Evolutionary conservation across 1,139 yeast species (phyloP).

Genomic region (Blastobotrys malaysiensis): DNA sequence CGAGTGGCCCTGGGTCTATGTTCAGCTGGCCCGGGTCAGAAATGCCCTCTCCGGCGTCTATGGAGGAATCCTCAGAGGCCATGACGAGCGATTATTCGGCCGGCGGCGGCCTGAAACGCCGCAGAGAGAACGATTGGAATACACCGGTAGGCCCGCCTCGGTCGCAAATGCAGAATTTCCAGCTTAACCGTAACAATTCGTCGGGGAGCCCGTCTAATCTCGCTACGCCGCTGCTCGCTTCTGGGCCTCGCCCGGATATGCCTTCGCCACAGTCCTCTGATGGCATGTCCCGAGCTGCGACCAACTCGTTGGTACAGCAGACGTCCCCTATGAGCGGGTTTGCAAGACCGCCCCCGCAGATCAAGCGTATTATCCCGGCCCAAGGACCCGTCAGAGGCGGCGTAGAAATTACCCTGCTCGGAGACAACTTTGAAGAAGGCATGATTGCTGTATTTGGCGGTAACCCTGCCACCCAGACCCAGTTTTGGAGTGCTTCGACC

Average conservation of each 20-base stretch:
- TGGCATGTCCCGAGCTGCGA: not conserved
- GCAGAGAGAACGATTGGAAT: constrained; percentile 25
- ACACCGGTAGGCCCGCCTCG: not conserved
- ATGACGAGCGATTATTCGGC: constrained; percentile 23
- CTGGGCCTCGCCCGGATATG: constrained; percentile 1
- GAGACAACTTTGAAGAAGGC: constrained; percentile 80
- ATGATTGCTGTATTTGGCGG: constrained; percentile 82
- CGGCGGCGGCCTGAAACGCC: constrained; percentile 19
- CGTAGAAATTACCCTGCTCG: constrained; percentile 84
- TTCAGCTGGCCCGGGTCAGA: not conserved
- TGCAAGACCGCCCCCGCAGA: constrained; percentile 28
- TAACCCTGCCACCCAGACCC: constrained; percentile 76
- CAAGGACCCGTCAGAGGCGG: constrained; percentile 97
- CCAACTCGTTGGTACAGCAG: not conserved
- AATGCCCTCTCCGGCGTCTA: constrained; percentile 22
- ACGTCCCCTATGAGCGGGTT: constrained; percentile 1
- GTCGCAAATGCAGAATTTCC: not conserved
- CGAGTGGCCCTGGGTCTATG: not conserved
- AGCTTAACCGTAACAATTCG: not conserved
- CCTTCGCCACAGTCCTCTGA: constrained; percentile 21
- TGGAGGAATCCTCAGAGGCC: constrained; percentile 24
- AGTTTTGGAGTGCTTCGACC: constrained; percentile 93
- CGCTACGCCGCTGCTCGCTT: not conserved
- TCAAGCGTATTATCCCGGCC: constrained; percentile 82
- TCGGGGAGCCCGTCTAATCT: not conserved